A percentile compares a stretch with the other conserved stretches of the same genome.
phyloP scores from a whole-genome alignment of 2,329 filamentous ascomycete genomes.

The Coniella lustricola region DNA sequence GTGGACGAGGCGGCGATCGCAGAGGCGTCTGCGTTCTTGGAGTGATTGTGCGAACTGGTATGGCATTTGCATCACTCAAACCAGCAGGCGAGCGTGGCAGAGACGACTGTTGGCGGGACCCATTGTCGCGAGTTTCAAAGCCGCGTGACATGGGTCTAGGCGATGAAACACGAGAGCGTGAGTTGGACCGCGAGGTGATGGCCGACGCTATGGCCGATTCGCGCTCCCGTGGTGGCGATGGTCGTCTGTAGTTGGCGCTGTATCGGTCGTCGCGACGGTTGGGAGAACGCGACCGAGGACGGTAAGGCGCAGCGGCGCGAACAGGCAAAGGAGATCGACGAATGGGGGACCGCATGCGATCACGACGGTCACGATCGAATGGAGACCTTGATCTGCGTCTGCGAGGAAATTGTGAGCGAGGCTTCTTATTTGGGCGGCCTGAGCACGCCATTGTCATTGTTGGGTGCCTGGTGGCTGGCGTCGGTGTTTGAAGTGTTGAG shows the following conservation, averaged over 20 bases:
- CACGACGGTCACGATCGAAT: constrained; percentile 41
- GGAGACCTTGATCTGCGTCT: constrained; percentile 51
- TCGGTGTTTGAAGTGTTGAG: too few species aligned
- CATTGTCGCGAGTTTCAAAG: constrained; percentile 38
- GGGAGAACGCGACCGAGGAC: constrained; percentile 46
- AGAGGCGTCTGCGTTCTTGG: constrained; percentile 11
- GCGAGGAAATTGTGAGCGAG: constrained; percentile 10
- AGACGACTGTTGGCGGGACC: constrained; percentile 40
- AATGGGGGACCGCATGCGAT: constrained; percentile 32
- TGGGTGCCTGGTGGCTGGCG: neutral
- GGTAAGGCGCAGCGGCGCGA: constrained; percentile 37
- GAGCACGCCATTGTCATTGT: constrained; percentile 5
- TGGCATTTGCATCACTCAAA: constrained; percentile 13
- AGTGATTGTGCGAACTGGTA: constrained; percentile 12
- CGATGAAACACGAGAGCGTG: constrained; percentile 44
- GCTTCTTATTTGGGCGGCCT: neutral
- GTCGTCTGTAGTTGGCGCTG: constrained; percentile 35
- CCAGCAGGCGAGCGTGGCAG: constrained; percentile 30
- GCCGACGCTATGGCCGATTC: constrained; percentile 44
- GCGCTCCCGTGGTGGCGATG: constrained; percentile 36
- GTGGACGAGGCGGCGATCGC: constrained; percentile 23
- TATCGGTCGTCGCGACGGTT: constrained; percentile 41
- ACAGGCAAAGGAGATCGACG: constrained; percentile 33
- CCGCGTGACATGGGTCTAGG: constrained; percentile 41
- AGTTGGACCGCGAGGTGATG: constrained; percentile 37